Percentiles rank a stretch among this genome's conserved stretches.
Evolutionary conservation across 2,329 filamentous ascomycete genomes (phyloP).

Genomic region (Rhinocladiella mackenziei): DNA sequence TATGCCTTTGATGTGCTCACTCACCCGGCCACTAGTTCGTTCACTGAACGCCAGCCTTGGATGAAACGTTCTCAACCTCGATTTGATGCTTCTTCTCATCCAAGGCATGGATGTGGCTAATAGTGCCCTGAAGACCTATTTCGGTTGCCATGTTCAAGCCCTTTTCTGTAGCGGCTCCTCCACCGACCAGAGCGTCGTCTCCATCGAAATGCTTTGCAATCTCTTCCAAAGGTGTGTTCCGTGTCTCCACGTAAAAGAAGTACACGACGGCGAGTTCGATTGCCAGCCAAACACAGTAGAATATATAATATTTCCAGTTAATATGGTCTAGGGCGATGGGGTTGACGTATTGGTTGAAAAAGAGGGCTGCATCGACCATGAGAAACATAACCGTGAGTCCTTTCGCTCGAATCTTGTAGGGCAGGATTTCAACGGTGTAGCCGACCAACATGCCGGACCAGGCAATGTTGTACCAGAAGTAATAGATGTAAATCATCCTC

Average conservation of each 20-base stretch:
- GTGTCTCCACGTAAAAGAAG: conserved; percentile 52
- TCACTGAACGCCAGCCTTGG: neutral
- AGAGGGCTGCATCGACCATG: conserved; percentile 33
- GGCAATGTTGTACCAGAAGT: conserved; percentile 41
- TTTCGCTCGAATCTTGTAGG: conserved; percentile 49
- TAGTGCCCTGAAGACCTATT: conserved; percentile 24
- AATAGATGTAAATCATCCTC: conserved; percentile 43
- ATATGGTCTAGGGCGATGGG: conserved; percentile 35
- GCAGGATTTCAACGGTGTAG: conserved; percentile 48
- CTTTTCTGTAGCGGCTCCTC: conserved; percentile 28
- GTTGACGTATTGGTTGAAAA: conserved; percentile 39
- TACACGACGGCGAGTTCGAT: conserved; percentile 35
- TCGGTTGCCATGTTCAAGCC: conserved; percentile 23
- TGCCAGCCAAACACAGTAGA: conserved; percentile 34
- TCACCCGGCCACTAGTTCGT: neutral
- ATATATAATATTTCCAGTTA: conserved; percentile 38
- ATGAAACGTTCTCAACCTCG: conserved; percentile 13
- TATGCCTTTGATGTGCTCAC: too few relatives aligned
- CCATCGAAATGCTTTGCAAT: conserved; percentile 69
- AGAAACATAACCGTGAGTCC: conserved; percentile 41
- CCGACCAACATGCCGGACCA: conserved; percentile 37
- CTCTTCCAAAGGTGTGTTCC: conserved; percentile 66
- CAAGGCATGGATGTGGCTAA: conserved; percentile 15
- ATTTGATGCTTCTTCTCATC: conserved; percentile 23
- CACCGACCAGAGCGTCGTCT: conserved; percentile 46